A percentile compares a stretch with the other conserved stretches of the same genome.
These are phyloP conservation scores for Pythium dissimile DNA, from an alignment of 352 stramenopile genomes.

Conservation along the genomic window DNA sequence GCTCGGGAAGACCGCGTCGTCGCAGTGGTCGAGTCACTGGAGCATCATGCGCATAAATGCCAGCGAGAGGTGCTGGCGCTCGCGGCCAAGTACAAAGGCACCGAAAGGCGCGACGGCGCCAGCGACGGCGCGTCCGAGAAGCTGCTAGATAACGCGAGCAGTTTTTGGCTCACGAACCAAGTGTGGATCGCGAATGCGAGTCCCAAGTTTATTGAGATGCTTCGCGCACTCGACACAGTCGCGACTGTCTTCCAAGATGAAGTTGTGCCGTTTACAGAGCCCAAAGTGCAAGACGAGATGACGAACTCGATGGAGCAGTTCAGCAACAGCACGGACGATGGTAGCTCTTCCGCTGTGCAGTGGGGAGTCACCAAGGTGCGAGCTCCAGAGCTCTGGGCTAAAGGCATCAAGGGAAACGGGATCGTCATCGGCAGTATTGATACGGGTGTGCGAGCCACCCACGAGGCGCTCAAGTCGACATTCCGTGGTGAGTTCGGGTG, in stretches of 20 bases:
- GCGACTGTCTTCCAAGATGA: constrained; percentile 4
- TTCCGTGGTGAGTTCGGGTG: constrained; percentile 19
- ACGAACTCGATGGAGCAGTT: constrained; percentile 7
- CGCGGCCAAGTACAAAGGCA: constrained; percentile 12
- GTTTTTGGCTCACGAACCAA: constrained; percentile 27
- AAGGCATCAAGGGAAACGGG: constrained; percentile 20
- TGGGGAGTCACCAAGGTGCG: constrained; percentile 25
- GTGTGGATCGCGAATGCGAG: constrained; percentile 18
- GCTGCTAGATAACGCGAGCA: constrained; percentile 2
- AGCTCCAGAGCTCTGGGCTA: constrained; percentile 19
- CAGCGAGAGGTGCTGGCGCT: constrained; percentile 16
- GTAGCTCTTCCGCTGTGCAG: constrained; percentile 5
- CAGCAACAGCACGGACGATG: constrained; percentile 3
- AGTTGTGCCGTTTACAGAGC: constrained; percentile 8
- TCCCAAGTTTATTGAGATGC: constrained; percentile 10
- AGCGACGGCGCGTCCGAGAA: background rate
- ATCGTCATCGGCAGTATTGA: constrained; percentile 32
- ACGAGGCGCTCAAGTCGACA: constrained; percentile 10
- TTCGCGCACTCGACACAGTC: constrained; percentile 9
- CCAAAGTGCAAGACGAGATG: constrained; percentile 2
- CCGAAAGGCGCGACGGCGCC: background rate
- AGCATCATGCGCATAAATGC: constrained; percentile 4
- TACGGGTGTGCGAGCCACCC: constrained; percentile 25
- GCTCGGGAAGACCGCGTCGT: constrained; percentile 9
- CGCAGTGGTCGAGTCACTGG: constrained; percentile 10